phyloP scores from a whole-genome alignment of 2,329 filamentous ascomycete genomes.

The Aspergillus brasiliensis region DNA sequence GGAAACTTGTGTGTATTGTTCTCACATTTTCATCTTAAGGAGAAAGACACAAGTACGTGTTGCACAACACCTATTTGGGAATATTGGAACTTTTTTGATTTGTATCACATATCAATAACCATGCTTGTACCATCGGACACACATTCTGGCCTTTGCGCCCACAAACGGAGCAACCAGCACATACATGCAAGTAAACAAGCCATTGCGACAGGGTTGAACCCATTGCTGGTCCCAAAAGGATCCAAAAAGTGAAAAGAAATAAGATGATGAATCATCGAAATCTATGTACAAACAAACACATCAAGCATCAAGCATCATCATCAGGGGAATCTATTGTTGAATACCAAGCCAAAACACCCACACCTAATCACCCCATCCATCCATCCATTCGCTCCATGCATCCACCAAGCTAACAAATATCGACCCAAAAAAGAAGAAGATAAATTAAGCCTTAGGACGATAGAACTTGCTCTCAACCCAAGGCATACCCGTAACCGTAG shows the following conservation, averaged over 20 bases:
- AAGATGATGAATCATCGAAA: not conserved
- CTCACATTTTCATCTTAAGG: no score
- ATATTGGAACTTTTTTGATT: no score
- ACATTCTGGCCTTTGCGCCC: not conserved
- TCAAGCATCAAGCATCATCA: not conserved
- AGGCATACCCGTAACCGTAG: slow-evolving; percentile 82
- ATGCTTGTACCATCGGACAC: not conserved
- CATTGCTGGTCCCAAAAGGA: not conserved
- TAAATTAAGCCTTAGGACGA: slow-evolving; percentile 33
- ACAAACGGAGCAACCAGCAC: not conserved
- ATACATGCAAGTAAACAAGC: not conserved
- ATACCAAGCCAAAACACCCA: slow-evolving; percentile 2
- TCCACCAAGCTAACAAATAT: not conserved
- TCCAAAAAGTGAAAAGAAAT: not conserved
- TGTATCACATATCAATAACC: no score
- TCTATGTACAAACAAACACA: not conserved
- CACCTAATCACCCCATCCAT: no score
- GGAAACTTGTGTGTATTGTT: no score
- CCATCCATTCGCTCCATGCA: not conserved
- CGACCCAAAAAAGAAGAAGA: not conserved
- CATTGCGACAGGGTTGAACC: not conserved
- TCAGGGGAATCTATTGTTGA: slow-evolving; percentile 3
- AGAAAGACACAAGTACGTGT: no score
- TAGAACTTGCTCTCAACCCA: slow-evolving; percentile 81
- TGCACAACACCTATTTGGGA: no score